Base-by-base conservation (phyloP, 495 filamentous ascomycete genomes). In the Chlorociboria aeruginascens region DNA sequence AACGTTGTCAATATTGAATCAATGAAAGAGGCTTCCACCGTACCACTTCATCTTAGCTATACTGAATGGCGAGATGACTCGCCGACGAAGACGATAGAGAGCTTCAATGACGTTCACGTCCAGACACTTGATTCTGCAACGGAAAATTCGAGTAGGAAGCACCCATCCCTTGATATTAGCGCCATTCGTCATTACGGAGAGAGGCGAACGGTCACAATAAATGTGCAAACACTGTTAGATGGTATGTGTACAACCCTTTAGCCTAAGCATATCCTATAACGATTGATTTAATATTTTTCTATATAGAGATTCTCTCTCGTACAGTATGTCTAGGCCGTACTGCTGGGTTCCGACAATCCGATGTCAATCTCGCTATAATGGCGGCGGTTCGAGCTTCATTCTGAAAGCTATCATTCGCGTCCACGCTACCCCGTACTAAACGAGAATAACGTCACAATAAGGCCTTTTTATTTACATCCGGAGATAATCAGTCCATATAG, bases 341-440 rank as follows among this genome's bases (percentile, higher is more conserved):
- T 2, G 80, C 82, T 3, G 82, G 81, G 1, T 78, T 80, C 40
- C 69, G 69, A 33, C 67, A 66, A 39, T 61, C 53, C 38, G 79
- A 83, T 55, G 74, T 86, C 7, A 76, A 82, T 50, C 53, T 45
- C 16, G 71, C 81, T 30, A 73, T 85, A 39, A 65, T 69, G 64
- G 47, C 54, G 16, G 59, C 65, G 13, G 45, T 52, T 14, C 50
- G 44, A 17, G 49, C 51, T 28, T 48, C 45, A 7, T 49, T 37
- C 32, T 48, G 20, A 49, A 13, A 7, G 17, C 28, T 43, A 3
- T 12, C 25, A 14, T 40, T n/a, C 16, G 13, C 38, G 17, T 25
- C 40, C 11, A 6, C 2, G 2, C 33, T 11, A 11, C 10, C 13
- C 2, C 2, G 2, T 6, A 6, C 33, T 3, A 36, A 36, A 14